These are phyloP conservation scores for Ceratocystiopsis sp. DNA, from an alignment of 2,329 filamentous ascomycete genomes.

Conservation along the genomic window DNA sequence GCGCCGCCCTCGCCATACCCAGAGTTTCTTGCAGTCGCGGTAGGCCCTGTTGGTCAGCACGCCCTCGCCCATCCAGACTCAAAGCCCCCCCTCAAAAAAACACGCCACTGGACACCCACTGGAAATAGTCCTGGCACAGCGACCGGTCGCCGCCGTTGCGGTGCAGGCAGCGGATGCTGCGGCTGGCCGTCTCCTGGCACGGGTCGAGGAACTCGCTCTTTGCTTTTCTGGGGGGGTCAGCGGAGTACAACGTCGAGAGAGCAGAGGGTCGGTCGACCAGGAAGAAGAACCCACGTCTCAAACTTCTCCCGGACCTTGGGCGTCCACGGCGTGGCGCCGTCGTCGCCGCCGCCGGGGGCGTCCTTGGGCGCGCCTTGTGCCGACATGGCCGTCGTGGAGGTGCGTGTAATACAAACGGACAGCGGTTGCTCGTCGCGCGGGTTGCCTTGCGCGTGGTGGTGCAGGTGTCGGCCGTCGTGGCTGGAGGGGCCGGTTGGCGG, in stretches of 20 bases:
- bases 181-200: constrained; percentile 78
- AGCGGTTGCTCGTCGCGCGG: no score
- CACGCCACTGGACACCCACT: constrained; percentile 33
- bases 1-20: constrained; percentile 38
- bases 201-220: constrained; percentile 88
- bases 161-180: constrained; percentile 74
- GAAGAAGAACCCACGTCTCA: constrained; percentile 42
- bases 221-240: constrained; percentile 51
- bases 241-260: no score
- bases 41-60: no score
- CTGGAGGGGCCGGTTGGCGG: no score
- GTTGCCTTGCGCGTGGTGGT: no score
- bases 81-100: not conserved
- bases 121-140: constrained; percentile 93
- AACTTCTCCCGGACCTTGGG: constrained; percentile 47
- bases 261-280: no score
- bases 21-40: constrained; percentile 84
- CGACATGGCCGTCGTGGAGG: no score
- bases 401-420: no score
- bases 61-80: no score
- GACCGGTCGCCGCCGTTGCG: constrained; percentile 71
- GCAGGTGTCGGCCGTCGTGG: no score
- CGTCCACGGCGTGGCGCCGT: constrained; percentile 27
- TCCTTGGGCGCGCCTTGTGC: no score
- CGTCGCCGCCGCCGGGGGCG: not conserved